Evolutionary conservation across 345 rosid species (phyloP), one percentile per base, ranked within the genome.

Genomic region (Noccaea bulbosa): DNA sequence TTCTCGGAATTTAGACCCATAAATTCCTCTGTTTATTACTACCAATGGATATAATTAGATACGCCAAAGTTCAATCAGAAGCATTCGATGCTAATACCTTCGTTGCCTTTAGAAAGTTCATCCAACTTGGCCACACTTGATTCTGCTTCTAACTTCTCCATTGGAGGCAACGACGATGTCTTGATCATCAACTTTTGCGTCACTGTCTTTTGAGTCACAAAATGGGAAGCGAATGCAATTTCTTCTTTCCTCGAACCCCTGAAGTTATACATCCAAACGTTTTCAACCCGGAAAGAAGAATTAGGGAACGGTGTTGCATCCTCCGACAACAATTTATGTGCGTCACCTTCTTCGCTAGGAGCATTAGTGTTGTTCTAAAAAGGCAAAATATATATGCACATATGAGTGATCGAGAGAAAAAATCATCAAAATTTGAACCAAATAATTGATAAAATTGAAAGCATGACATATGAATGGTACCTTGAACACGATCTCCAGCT

Each of bases 401-500:
- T 51, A 33, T 24, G 11, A 14, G 30, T 44, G 7, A 51, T 9
- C n/a, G 17, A 49, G 8, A 11, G 8, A 11, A 1, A 38, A 51
- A n/a, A n/a, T 70, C 16, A 61, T 61, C 33, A 59, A 20, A 10
- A 6, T 34, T 34, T 30, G n/a, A 54, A 44, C 14, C 3, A 37
- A 1, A 2, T 41, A 43, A 61, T 17, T 41, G 24, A 22, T 22
- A 2, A 22, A 22, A 22, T 22, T 22, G 1, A 22, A 60, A 49
- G 60, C 50, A 30, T 40, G 15, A 59, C 43, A 24, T 37, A 38
- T 45, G 44, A 15, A 27, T 61, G 22, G 33, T 54, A 64, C 76
- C 76, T 63, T 64, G 65, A 64, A 51, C 1, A 45, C 4, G 14
- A 72, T 63, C 32, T 72, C 76, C 7, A 72, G 57, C 48, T 63